Conservation (phyloP, 352 stramenopile genomes). For the Paralagenidium karlingii region DNA sequence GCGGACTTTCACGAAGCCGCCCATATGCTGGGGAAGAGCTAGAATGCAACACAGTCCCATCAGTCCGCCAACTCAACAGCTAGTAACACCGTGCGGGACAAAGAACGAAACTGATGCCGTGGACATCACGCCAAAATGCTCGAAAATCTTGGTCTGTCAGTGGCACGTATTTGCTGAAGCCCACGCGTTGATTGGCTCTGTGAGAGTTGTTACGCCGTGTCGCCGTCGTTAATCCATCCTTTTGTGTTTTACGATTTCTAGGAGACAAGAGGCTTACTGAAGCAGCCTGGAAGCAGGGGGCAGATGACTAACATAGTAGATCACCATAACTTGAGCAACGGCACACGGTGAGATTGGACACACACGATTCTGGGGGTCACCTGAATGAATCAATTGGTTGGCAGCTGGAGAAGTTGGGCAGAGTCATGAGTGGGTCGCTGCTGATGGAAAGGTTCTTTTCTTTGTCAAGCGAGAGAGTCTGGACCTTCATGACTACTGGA, state of each 20-base stretch:
- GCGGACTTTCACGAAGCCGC: slow-evolving; percentile 19
- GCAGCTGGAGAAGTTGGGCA: slow-evolving; percentile 3
- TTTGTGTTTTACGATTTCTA: slow-evolving; percentile 2
- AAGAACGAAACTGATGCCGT: slow-evolving; percentile 24
- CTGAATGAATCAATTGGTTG: not conserved
- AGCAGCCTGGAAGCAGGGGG: not conserved
- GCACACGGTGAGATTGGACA: no score
- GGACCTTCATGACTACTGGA: slow-evolving; percentile 17
- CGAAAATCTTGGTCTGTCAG: slow-evolving; percentile 18
- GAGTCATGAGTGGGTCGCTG: slow-evolving; percentile 2
- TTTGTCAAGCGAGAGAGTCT: slow-evolving; percentile 10
- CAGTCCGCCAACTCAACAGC: not conserved
- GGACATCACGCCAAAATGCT: slow-evolving; percentile 19
- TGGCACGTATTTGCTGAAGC: slow-evolving; percentile 6
- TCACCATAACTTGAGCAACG: no score
- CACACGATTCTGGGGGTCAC: no score
- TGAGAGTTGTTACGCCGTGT: not conserved
- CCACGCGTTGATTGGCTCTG: not conserved
- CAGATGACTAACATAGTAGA: not conserved
- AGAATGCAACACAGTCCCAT: not conserved
- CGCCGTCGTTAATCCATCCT: not conserved
- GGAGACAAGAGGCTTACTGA: slow-evolving; percentile 8
- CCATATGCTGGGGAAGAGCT: slow-evolving; percentile 18
- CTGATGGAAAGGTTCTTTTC: not conserved
- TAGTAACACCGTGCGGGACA: not conserved